A percentile compares a stretch with the other conserved stretches of the same genome.
Conservation (phyloP, 2,329 filamentous ascomycete species). For the Diplodia mutila region DNA sequence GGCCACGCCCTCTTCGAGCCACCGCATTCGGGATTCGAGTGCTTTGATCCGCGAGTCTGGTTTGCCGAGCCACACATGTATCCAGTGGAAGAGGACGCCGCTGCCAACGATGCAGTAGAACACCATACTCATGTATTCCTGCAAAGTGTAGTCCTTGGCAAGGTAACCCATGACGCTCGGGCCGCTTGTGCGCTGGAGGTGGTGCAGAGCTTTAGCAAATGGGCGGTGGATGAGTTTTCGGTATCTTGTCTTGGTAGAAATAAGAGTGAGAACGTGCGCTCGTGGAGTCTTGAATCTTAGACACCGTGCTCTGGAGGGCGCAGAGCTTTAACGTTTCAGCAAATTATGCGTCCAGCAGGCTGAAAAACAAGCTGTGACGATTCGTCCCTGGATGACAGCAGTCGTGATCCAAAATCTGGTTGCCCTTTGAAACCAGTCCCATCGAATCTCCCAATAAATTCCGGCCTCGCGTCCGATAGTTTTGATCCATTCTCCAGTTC, state of each 20-base stretch:
- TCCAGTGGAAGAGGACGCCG: constrained; percentile 22
- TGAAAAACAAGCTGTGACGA: constrained; percentile 7
- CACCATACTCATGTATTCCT: constrained; percentile 23
- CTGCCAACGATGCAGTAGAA: constrained; percentile 22
- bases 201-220: neutral
- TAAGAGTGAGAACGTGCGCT: neutral
- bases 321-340: constrained; percentile 3
- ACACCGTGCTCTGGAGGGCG: neutral
- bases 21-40: constrained; percentile 14
- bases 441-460: constrained; percentile 24
- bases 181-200: neutral
- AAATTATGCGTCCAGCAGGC: neutral
- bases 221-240: neutral
- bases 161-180: constrained; percentile 9
- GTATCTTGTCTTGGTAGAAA: neutral
- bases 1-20: constrained; percentile 13
- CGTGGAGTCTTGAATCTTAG: neutral
- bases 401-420: constrained; percentile 15
- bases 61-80: constrained; percentile 25
- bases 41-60: constrained; percentile 13
- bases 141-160: constrained; percentile 15
- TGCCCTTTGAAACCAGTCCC: constrained; percentile 24
- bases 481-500: constrained; percentile 23
- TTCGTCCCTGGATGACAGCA: neutral
- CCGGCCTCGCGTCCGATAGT: constrained; percentile 13